Percentiles rank a stretch among this genome's conserved stretches.
phyloP scores from a whole-genome alignment of 148 eudicot genomes.

The Camellia lanceoleosa region DNA sequence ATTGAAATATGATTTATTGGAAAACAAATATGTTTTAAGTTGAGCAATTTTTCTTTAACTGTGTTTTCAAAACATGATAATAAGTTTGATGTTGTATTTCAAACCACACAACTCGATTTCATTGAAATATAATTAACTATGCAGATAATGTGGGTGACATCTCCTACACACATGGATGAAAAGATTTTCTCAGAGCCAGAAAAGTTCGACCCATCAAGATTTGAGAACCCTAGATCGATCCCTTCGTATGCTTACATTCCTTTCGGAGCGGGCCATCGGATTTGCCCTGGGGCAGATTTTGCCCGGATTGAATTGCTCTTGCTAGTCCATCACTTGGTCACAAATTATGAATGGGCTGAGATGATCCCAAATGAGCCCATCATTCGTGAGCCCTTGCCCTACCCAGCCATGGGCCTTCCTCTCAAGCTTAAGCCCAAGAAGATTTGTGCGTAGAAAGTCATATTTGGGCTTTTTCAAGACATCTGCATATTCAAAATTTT shows the following conservation, averaged over 20 bases:
- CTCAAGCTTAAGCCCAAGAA: slow-evolving; percentile 6
- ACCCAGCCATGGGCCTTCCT: slow-evolving; percentile 11
- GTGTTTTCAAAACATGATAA: too few species aligned
- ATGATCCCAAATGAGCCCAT: slow-evolving; percentile 4
- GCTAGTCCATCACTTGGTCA: neutral
- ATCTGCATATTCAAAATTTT: too few species aligned
- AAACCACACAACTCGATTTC: too few species aligned
- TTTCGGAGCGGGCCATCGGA: neutral
- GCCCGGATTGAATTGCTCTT: neutral
- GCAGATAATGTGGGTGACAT: neutral
- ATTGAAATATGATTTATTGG: too few species aligned
- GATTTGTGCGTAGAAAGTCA: neutral
- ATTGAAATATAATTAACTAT: too few species aligned
- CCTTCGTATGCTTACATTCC: slow-evolving; percentile 13
- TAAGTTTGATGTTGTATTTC: too few species aligned
- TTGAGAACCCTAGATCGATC: neutral
- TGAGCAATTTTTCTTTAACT: too few species aligned
- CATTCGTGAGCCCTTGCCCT: neutral
- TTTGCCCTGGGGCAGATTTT: slow-evolving; percentile 4
- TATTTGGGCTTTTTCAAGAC: too few species aligned
- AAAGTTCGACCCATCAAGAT: slow-evolving; percentile 13
- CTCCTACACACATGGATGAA: slow-evolving; percentile 10
- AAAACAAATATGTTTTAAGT: too few species aligned
- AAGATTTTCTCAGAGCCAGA: neutral
- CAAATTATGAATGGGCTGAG: slow-evolving; percentile 1